phyloP scores from a whole-genome alignment of 2,329 filamentous ascomycete genomes.

The Ambrosiella cleistominuta region DNA sequence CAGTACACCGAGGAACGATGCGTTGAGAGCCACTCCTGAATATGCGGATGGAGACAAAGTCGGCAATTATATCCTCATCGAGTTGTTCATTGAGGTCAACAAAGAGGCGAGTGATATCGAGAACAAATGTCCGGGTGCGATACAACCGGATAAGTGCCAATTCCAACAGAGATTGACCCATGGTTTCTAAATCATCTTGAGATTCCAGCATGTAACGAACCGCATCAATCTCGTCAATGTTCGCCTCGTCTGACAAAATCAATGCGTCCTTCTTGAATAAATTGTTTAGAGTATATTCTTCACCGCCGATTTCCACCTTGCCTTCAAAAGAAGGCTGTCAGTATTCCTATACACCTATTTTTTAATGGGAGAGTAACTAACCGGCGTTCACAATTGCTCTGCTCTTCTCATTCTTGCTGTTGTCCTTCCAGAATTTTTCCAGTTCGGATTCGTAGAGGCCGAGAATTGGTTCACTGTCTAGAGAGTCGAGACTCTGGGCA shows the following conservation, averaged over 20 bases:
- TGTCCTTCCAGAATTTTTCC: constrained; percentile 56
- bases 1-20: constrained; percentile 58
- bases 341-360: neutral
- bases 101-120: constrained; percentile 69
- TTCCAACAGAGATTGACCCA: constrained; percentile 58
- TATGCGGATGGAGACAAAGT: constrained; percentile 38
- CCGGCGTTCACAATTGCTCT: constrained; percentile 53
- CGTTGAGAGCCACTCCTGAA: constrained; percentile 34
- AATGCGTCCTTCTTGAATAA: constrained; percentile 72
- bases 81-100: constrained; percentile 43
- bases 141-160: constrained; percentile 78
- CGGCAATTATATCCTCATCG: constrained; percentile 27
- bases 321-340: constrained; percentile 30
- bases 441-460: constrained; percentile 56
- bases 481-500: constrained; percentile 40
- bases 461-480: constrained; percentile 52
- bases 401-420: constrained; percentile 55
- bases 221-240: constrained; percentile 78
- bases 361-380: constrained; percentile 20
- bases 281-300: constrained; percentile 65
- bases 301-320: constrained; percentile 54
- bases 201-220: constrained; percentile 60
- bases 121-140: constrained; percentile 61
- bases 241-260: constrained; percentile 69
- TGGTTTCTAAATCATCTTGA: constrained; percentile 46